Conservation (phyloP, 2,329 filamentous ascomycete genomes). For the Aspergillus sp. region DNA sequence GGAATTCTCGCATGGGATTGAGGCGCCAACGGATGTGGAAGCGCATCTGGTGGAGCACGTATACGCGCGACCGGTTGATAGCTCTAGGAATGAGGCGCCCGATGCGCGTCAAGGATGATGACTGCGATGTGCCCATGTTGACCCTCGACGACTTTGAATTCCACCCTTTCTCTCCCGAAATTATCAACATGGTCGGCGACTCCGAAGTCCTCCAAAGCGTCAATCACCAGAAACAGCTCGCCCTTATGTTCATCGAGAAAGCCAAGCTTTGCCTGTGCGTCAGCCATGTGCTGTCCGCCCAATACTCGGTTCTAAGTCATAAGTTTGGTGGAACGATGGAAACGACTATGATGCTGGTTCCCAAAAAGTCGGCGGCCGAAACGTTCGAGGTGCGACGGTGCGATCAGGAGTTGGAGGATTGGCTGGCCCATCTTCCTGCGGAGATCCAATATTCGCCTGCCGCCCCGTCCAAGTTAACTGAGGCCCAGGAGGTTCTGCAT, state of each 20-base stretch:
- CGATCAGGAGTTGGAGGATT: conserved; percentile 74
- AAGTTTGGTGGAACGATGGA: conserved; percentile 72
- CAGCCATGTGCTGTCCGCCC: conserved; percentile 82
- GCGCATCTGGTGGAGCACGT: conserved; percentile 96
- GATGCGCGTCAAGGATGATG: conserved; percentile 87
- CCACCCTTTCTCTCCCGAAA: conserved; percentile 63
- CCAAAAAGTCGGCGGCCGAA: conserved; percentile 83
- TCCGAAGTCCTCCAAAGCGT: conserved; percentile 71
- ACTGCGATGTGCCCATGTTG: conserved; percentile 92
- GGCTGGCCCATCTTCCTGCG: conserved; percentile 70
- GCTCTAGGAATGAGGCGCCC: conserved; percentile 91
- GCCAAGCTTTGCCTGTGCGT: conserved; percentile 87
- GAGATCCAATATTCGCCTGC: conserved; percentile 70
- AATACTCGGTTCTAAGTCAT: conserved; percentile 87
- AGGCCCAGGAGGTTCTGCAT: conserved; percentile 51
- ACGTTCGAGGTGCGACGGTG: conserved; percentile 75
- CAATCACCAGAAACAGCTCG: conserved; percentile 73
- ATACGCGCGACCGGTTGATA: conserved; percentile 90
- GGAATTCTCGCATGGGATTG: conserved; percentile 70
- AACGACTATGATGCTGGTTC: conserved; percentile 83
- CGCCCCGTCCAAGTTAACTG: conserved; percentile 55
- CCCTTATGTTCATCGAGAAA: conserved; percentile 87
- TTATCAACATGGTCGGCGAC: conserved; percentile 66
- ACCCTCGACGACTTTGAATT: conserved; percentile 82
- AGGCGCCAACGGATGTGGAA: conserved; percentile 84